Evolutionary conservation across 2,329 filamentous ascomycete genomes (phyloP).

Genomic region (Colletotrichum zoysiae): DNA sequence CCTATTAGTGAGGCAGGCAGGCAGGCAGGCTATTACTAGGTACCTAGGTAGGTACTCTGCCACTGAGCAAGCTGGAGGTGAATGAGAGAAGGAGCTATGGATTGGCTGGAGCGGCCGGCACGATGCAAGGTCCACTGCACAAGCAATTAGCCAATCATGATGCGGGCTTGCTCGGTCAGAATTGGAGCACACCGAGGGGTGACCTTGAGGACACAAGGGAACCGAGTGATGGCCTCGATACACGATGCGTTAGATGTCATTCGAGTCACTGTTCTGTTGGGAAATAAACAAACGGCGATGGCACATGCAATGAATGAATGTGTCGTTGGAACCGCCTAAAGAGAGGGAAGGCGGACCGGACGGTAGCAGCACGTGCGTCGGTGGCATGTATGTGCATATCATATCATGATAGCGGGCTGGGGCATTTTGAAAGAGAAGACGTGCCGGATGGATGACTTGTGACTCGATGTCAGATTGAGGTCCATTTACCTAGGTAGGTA

Average conservation of each 20-base stretch:
- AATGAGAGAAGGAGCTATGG: conserved; percentile 21
- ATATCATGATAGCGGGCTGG: neutral
- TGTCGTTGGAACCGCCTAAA: neutral
- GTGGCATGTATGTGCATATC: neutral
- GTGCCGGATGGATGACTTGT: conserved; percentile 16
- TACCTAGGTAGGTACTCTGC: too few relatives aligned
- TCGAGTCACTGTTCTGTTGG: neutral
- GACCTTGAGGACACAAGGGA: neutral
- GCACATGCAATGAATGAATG: neutral
- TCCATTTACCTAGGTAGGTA: neutral
- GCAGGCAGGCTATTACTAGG: neutral
- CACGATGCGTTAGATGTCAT: neutral
- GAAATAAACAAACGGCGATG: too few relatives aligned
- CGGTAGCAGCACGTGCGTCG: neutral
- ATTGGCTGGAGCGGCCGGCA: conserved; percentile 28
- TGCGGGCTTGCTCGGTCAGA: neutral
- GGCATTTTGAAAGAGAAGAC: neutral
- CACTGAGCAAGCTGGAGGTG: conserved; percentile 21
- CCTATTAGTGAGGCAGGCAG: conserved; percentile 21
- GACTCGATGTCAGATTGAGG: conserved; percentile 14
- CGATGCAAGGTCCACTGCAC: conserved; percentile 22
- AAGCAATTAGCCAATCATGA: conserved; percentile 15
- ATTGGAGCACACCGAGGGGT: neutral
- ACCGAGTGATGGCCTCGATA: too few relatives aligned
- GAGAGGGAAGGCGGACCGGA: too few relatives aligned